phyloP scores from a whole-genome alignment of 2,329 filamentous ascomycete species.

The Biscogniauxia marginata region DNA sequence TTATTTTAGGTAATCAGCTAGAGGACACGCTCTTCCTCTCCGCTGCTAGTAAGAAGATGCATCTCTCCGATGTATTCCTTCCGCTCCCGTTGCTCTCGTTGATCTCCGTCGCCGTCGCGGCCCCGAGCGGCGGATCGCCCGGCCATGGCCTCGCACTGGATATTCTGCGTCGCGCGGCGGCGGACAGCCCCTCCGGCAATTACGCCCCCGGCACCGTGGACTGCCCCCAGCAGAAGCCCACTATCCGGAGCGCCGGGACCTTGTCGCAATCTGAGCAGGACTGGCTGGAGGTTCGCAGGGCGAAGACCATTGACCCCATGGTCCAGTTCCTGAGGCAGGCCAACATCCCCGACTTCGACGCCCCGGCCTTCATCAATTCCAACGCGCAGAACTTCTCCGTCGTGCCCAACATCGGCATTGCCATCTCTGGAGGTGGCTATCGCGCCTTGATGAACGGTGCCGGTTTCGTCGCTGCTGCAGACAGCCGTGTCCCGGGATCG shows the following conservation, averaged over 20 bases:
- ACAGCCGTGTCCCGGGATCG: conserved; percentile 60
- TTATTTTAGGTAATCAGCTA: not conserved
- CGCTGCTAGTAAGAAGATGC: conserved; percentile 27
- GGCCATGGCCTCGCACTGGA: conserved; percentile 12
- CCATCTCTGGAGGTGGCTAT: conserved; percentile 71
- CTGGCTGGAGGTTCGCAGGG: conserved; percentile 72
- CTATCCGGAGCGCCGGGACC: conserved; percentile 59
- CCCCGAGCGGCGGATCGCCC: conserved; percentile 15
- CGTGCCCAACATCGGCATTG: conserved; percentile 56
- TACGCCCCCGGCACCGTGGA: conserved; percentile 69
- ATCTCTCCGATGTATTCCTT: conserved; percentile 14
- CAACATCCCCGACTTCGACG: conserved; percentile 68
- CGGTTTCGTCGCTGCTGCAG: conserved; percentile 67
- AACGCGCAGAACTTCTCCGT: conserved; percentile 63
- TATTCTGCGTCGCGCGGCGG: conserved; percentile 34
- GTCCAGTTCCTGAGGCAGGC: conserved; percentile 68
- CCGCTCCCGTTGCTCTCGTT: conserved; percentile 25
- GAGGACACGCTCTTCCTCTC: not conserved
- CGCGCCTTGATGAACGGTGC: conserved; percentile 69
- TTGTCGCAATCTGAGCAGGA: conserved; percentile 68
- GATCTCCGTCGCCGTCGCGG: conserved; percentile 24
- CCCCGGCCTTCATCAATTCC: conserved; percentile 61
- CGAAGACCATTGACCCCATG: conserved; percentile 74
- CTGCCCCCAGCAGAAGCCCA: conserved; percentile 70
- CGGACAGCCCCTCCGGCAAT: conserved; percentile 48